Percentiles rank a stretch among this genome's conserved stretches.
phyloP scores from a whole-genome alignment of 2,329 filamentous ascomycete genomes.

The Neonectria coccinea region DNA sequence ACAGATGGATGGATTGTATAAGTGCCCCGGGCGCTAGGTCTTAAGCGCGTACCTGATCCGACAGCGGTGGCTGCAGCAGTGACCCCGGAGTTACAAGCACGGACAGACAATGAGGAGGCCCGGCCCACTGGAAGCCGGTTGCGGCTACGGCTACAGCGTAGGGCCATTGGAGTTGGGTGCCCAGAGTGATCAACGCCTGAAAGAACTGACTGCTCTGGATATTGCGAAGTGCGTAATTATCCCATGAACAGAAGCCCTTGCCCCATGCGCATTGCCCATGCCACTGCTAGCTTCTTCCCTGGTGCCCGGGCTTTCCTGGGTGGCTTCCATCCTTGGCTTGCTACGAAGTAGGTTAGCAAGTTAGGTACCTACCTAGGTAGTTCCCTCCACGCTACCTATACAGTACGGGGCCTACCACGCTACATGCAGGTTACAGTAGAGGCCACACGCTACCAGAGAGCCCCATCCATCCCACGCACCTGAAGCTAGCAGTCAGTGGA shows the following conservation, averaged over 20 bases:
- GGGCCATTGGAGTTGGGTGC: too few species aligned
- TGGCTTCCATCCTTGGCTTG: too few species aligned
- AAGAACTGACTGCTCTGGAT: background rate
- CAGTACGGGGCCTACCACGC: conserved; percentile 7
- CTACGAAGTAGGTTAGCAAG: too few species aligned
- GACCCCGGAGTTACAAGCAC: background rate
- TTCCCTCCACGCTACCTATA: background rate
- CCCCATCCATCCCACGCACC: conserved; percentile 10
- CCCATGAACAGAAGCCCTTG: conserved; percentile 4
- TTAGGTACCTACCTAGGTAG: too few species aligned
- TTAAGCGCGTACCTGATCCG: background rate
- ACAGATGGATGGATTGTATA: background rate
- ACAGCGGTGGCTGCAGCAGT: background rate
- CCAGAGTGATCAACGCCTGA: too few species aligned
- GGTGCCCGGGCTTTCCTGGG: too few species aligned
- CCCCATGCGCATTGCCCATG: conserved; percentile 8
- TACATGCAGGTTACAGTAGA: background rate
- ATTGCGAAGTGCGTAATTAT: background rate
- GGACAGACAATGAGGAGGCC: background rate
- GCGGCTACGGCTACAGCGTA: conserved; percentile 16
- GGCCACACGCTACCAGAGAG: background rate
- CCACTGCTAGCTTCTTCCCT: background rate
- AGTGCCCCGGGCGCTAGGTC: background rate
- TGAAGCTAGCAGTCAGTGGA: too few species aligned
- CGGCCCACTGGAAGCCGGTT: conserved; percentile 17